Base-by-base conservation (phyloP, 345 rosid genomes). In the Clausena lansium region DNA sequence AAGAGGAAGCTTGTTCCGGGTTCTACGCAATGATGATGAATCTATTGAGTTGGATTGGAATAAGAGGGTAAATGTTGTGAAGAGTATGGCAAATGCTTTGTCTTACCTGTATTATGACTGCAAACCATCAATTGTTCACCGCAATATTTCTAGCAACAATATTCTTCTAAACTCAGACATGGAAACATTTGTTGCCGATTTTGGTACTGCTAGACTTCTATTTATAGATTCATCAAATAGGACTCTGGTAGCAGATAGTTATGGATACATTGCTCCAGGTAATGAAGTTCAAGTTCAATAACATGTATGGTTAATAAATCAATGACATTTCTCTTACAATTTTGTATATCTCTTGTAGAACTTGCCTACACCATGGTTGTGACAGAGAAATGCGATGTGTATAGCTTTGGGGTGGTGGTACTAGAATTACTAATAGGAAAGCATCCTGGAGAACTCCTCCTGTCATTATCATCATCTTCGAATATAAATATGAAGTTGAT, bases 121-220 rank as follows among this genome's bases (percentile, higher is more conserved):
- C 59, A 35, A 9, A 11, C 75, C 60, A 11, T 38, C 78, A 1
- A 74, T 79, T 25, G 64, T 79, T 70, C 82, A 74, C 36, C 74
- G 65, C 2, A 78, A 79, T 57, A 61, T 79, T 28, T 79, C 78
- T 25, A 79, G 78, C 75, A 79, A 61, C 36, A 79, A 68, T 13
- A 14, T 79, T 52, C 30, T 68, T 22, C 6, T 68, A 22, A 69
- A 79, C 47, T 75, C 75, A 0, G 58, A 69, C 19, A 35, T n/a
- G 24, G 63, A 74, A 9, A 38, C 82, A 45, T 75, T 47, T 20
- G 65, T 80, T 41, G 66, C 75, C 0, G 78, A 79, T 19, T 79
- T 79, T 24, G 82, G 82, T 9, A 73, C 45, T 0, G 81, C 81
- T 2, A 78, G 66, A 41, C 33, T 79, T 60, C n/a, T 67, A 7